phyloP scores from a whole-genome alignment of 257 asterid genomes.

The Parsonsia alboflavescens region DNA sequence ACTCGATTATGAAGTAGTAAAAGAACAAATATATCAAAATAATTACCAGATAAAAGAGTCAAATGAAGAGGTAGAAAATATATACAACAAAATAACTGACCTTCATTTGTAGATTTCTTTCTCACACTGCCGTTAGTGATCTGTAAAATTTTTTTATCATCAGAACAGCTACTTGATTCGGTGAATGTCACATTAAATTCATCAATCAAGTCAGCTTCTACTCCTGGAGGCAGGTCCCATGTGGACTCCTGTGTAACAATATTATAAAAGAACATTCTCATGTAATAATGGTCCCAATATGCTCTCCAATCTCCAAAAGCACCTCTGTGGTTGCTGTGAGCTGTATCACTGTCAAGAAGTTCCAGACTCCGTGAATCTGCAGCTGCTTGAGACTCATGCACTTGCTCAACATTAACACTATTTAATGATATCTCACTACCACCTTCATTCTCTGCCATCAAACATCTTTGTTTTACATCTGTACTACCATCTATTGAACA shows the following conservation, averaged over 20 bases:
- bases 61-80: background rate
- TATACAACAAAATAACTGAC: conserved; percentile 24
- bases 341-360: conserved; percentile 14
- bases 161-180: conserved; percentile 18
- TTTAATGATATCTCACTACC: conserved; percentile 18
- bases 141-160: conserved; percentile 26
- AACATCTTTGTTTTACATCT: conserved; percentile 21
- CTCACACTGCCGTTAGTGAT: conserved; percentile 26
- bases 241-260: conserved; percentile 53
- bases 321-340: conserved; percentile 19
- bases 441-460: conserved; percentile 24
- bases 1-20: background rate
- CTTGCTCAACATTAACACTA: conserved; percentile 21
- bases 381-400: conserved; percentile 21
- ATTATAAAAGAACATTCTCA: conserved; percentile 59
- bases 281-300: conserved; percentile 64
- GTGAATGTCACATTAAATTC: conserved; percentile 21
- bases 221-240: conserved; percentile 80
- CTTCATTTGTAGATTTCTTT: conserved; percentile 51
- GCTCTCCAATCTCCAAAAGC: conserved; percentile 46
- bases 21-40: background rate
- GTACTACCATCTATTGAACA: conserved; percentile 30
- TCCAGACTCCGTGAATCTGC: conserved; percentile 21
- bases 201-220: conserved; percentile 34
- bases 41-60: background rate